phyloP scores from a whole-genome alignment of 495 filamentous ascomycete species.

The Neurospora terricola region DNA sequence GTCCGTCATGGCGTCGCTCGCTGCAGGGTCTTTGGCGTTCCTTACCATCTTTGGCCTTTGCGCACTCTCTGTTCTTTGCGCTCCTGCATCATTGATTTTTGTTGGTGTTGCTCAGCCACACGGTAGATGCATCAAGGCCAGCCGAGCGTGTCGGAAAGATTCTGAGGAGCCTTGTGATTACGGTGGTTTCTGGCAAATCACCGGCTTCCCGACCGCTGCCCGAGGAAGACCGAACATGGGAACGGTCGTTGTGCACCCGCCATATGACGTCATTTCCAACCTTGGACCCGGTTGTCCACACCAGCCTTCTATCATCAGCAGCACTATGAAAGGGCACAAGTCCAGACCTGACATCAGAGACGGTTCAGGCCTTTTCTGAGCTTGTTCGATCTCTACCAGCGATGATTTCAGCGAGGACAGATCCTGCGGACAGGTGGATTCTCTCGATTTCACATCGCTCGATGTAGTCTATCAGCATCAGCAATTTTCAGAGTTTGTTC shows the following conservation, averaged over 20 bases:
- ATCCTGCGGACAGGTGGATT: background rate
- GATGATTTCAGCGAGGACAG: background rate
- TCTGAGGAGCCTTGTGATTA: background rate
- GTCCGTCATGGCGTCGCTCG: constrained; percentile 9
- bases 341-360: background rate
- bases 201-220: background rate
- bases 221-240: background rate
- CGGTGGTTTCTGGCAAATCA: background rate
- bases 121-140: background rate
- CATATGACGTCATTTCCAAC: background rate
- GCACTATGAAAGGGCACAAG: background rate
- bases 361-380: background rate
- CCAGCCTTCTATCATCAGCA: background rate
- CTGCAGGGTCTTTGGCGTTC: constrained; percentile 7
- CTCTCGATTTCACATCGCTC: background rate
- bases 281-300: background rate
- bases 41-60: background rate
- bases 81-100: background rate
- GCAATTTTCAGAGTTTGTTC: background rate
- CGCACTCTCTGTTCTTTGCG: background rate
- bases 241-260: background rate
- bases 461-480: background rate
- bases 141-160: background rate
- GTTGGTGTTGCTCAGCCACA: background rate
- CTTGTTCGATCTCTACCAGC: background rate